These are phyloP conservation scores for Phytophthora tubulina DNA, from an alignment of 352 stramenopile species.

Conservation along the genomic window DNA sequence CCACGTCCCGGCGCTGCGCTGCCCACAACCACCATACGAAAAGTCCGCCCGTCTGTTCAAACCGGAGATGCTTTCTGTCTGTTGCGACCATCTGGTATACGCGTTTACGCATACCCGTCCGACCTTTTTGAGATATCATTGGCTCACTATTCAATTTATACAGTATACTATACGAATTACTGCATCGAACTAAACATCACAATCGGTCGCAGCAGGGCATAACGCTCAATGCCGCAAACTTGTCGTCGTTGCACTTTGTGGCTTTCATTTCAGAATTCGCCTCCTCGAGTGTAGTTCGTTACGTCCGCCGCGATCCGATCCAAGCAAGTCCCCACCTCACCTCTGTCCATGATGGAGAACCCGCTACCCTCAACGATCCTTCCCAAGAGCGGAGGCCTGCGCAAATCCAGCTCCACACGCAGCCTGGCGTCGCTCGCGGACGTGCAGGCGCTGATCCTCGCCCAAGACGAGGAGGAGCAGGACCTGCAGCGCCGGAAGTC, in stretches of 20 bases:
- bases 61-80: conserved; percentile 26
- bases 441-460: conserved; percentile 53
- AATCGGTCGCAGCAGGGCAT: conserved; percentile 15
- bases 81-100: conserved; percentile 1
- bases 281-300: conserved; percentile 6
- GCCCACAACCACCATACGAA: conserved; percentile 26
- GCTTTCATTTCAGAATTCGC: conserved; percentile 43
- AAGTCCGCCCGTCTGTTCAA: conserved; percentile 25
- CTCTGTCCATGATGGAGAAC: conserved; percentile 46
- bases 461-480: conserved; percentile 60
- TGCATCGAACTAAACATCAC: background rate
- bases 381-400: conserved; percentile 43
- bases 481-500: conserved; percentile 47
- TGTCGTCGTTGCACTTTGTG: conserved; percentile 43
- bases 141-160: background rate
- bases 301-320: conserved; percentile 6
- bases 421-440: conserved; percentile 51
- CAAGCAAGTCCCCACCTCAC: conserved; percentile 1
- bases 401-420: conserved; percentile 68
- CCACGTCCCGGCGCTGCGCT: conserved; percentile 3
- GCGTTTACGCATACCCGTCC: no score
- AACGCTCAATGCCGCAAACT: conserved; percentile 36
- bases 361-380: conserved; percentile 40
- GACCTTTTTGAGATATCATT: background rate
- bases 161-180: background rate